Evolutionary conservation across 306 rosid genomes (phyloP).

Genomic region (Luffa acutangula): DNA sequence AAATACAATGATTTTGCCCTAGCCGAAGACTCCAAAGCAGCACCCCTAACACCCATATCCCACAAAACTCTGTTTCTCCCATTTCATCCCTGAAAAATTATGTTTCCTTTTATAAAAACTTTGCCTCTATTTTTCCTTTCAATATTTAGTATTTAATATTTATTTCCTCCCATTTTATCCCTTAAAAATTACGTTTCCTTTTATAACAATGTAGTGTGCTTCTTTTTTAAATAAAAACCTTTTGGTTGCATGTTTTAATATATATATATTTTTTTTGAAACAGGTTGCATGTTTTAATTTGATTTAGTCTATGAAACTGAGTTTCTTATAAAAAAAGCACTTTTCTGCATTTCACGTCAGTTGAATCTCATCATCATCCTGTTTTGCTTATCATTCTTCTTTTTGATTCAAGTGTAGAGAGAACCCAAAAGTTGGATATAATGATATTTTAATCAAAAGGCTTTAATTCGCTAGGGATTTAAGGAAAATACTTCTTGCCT

Average conservation of each 20-base stretch:
- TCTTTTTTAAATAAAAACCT: not conserved
- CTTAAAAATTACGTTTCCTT: not conserved
- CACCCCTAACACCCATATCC: too few relatives aligned
- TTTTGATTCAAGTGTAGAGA: not conserved
- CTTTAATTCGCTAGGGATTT: not conserved
- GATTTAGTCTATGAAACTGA: not conserved
- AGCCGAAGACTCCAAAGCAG: too few relatives aligned
- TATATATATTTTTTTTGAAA: too few relatives aligned
- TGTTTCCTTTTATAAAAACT: not conserved
- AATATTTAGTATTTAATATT: not conserved
- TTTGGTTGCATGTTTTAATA: not conserved
- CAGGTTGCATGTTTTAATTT: not conserved
- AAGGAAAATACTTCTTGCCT: slow-evolving; percentile 15
- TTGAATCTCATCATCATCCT: not conserved
- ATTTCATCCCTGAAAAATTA: not conserved
- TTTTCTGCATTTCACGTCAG: not conserved
- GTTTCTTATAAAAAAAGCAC: not conserved
- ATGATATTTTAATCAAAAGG: not conserved
- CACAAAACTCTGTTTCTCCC: not conserved
- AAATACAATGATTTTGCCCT: too few relatives aligned
- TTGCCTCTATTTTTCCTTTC: too few relatives aligned
- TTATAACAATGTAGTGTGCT: not conserved
- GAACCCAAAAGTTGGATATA: not conserved
- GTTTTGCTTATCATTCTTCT: not conserved
- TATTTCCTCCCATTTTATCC: not conserved